Conservation (phyloP, 176 grass and related monocot genomes). For the Avena insularis region DNA sequence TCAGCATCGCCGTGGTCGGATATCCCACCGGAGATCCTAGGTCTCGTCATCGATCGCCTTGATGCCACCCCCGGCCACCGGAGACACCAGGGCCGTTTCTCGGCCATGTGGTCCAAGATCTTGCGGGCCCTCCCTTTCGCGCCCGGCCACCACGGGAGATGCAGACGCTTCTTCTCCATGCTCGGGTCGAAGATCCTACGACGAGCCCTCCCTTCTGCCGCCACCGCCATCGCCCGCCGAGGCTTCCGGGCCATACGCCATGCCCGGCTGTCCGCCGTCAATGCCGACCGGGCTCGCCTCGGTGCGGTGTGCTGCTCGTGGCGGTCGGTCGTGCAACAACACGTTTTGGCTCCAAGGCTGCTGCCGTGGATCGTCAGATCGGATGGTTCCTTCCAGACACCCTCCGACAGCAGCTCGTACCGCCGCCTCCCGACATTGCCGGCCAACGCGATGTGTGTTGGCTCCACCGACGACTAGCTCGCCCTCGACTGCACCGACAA, state of each 20-base stretch:
- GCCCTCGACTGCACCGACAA: not conserved
- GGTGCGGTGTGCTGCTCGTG: not conserved
- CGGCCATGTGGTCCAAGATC: not conserved
- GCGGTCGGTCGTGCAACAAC: not conserved
- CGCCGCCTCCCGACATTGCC: not conserved
- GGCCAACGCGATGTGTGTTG: not conserved
- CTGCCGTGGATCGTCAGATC: not conserved
- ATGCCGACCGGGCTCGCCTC: not conserved
- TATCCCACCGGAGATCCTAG: constrained; percentile 1
- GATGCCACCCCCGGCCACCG: not conserved
- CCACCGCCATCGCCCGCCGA: not conserved
- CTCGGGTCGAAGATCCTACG: not conserved
- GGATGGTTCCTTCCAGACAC: not conserved
- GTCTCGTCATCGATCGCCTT: not conserved
- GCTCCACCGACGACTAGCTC: not conserved
- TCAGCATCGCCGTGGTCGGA: not conserved
- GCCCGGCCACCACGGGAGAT: not conserved
- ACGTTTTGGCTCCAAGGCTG: not conserved
- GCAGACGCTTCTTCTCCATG: not conserved
- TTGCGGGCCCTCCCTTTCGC: not conserved
- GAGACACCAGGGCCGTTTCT: not conserved
- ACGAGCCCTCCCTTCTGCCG: not conserved
- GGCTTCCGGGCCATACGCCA: not conserved
- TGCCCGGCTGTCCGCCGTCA: not conserved
- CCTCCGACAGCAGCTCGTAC: not conserved